Base-by-base conservation (phyloP, 1,139 yeast genomes). In the Blastobotrys illinoisensis region DNA sequence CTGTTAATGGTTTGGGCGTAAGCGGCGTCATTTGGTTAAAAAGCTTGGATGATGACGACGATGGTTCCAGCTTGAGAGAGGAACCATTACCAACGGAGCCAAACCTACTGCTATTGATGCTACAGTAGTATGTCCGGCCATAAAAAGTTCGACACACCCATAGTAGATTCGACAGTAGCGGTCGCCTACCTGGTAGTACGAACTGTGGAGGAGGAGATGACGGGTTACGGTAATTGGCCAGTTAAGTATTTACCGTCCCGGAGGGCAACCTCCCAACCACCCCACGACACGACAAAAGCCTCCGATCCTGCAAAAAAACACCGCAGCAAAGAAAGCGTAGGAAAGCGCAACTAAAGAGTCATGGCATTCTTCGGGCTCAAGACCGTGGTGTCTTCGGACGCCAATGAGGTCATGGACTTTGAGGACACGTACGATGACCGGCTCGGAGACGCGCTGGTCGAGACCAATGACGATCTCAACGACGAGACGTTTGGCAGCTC, bases 401-500 rank as follows among this genome's bases (percentile, higher is more conserved):
- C 40, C 40, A 32, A 32, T 32, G 40, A 32, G 40, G 40, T 32
- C 40, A 32, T 69, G 57, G 95, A 87, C 65, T 90, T 88, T 66
- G 95, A 88, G 63, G 95, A 89, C 53, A 85, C 95, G 16, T 88
- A 87, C 67, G 88, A 86, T 60, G 71, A 68, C 54, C 91, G 91
- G 2, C 78, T 86, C 56, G 93, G 90, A 1, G 88, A 81, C 28
- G 78, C 78, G 57, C 78, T 81, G 50, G 79, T 78, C 48, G 95
- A 86, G 60, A 84, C 81, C 40, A 90, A 85, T 56, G 97, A 90
- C 68, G 90, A 85, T 53, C 76, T 88, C 64, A 91, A 91, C 67
- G 87, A 84, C 58, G 96, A 88, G 66, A 91, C 98, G 0, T 91
- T 91, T 73, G 97, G 97, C 48, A 78, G 74, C 49, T 76, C 72